Base-by-base conservation (phyloP, 805 yeast genomes). In the Wickerhamiella kurtzmanii region DNA sequence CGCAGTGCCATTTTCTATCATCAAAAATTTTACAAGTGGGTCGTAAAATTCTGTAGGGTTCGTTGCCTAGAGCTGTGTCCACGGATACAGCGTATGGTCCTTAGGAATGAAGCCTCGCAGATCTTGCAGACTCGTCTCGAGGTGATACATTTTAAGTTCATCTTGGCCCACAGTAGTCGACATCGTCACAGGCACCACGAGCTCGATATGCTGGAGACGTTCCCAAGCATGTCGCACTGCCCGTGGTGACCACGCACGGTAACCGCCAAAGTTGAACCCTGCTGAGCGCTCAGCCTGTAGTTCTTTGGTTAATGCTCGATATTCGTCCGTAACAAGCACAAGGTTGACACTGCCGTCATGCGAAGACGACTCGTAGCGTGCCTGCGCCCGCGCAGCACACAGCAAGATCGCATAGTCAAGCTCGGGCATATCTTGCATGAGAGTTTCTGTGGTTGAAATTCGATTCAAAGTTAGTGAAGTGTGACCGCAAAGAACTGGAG, bases 201-300 rank as follows among this genome's bases (percentile, higher is more conserved):
- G 58, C 1, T 81, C 80, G 22, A 71, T 53, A n/a, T 65, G 65
- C 52, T 74, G 74, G 28, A 87, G 60, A 1, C 73, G 66, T 53
- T 83, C 92, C 96, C 96, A 87, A 35, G 83, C 74, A 37, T 74
- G 74, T 42, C 74, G 70, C 52, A 86, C 70, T 22, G 79, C 74
- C 32, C 68, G 73, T 47, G 77, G 68, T 3, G 77, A 65, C 85
- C 88, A 78, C 4, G 74, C 58, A 54, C 80, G 77, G 50, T 69
- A 58, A 9, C 69, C 67, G 15, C 71, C 57, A 9, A 59, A 62
- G 41, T 69, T 75, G 28, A 69, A 56, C 28, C 65, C 64, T 3
- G 68, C 66, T 2, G 63, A 61, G 43, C 64, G 61, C 21, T 68
- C 67, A 3, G 64, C 58, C 47, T 74, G 72, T 48, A 69, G 62